Conservation (phyloP, 1,139 yeast species). For the Kodamaea ohmeri region DNA sequence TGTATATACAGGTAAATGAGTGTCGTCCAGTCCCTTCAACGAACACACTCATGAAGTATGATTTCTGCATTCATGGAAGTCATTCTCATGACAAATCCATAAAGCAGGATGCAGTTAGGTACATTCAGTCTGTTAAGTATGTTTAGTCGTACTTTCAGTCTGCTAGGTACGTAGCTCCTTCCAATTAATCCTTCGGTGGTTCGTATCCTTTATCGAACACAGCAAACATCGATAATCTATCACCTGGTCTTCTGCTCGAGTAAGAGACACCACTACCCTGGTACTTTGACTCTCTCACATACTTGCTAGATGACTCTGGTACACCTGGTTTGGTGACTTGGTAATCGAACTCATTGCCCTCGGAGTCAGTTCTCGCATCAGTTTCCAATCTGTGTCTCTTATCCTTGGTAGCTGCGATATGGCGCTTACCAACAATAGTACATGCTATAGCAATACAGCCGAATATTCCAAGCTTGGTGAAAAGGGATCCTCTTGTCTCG, state of each 20-base stretch:
- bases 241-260: slow-evolving; percentile 44
- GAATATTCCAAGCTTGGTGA: slow-evolving; percentile 37
- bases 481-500: slow-evolving; percentile 39
- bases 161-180: too few relatives aligned
- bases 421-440: slow-evolving; percentile 36
- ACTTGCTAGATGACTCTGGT: slow-evolving; percentile 25
- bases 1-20: too few relatives aligned
- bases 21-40: too few relatives aligned
- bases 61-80: too few relatives aligned
- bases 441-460: slow-evolving; percentile 32
- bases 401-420: slow-evolving; percentile 37
- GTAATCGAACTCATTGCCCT: slow-evolving; percentile 30
- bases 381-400: slow-evolving; percentile 37
- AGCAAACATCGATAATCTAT: slow-evolving; percentile 36
- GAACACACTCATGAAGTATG: too few relatives aligned
- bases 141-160: too few relatives aligned
- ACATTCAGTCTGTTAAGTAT: too few relatives aligned
- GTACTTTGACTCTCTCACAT: slow-evolving; percentile 52
- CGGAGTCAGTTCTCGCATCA: slow-evolving; percentile 38
- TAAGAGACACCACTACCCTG: slow-evolving; percentile 67
- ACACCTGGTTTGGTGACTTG: slow-evolving; percentile 36
- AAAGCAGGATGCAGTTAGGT: too few relatives aligned
- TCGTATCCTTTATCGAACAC: slow-evolving; percentile 20
- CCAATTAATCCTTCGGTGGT: slow-evolving; percentile 4
- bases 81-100: too few relatives aligned